phyloP scores from a whole-genome alignment of 176 grass and related monocot species.

The Phyllostachys edulis region DNA sequence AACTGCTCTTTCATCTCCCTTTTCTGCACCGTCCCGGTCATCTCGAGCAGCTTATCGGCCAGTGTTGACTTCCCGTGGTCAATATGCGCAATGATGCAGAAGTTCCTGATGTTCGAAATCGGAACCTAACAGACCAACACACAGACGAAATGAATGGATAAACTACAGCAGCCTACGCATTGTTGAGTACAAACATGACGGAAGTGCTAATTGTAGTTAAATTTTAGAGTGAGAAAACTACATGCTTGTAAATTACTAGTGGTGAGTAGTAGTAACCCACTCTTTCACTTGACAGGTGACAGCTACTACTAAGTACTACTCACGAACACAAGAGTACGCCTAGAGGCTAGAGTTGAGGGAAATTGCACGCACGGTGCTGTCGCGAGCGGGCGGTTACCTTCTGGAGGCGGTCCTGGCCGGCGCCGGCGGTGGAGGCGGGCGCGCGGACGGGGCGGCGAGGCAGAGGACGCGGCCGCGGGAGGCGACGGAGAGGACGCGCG shows the following conservation, averaged over 20 bases:
- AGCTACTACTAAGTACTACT: neutral
- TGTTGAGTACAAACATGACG: neutral
- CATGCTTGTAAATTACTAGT: neutral
- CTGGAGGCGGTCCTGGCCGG: conserved; percentile 74
- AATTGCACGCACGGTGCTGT: neutral
- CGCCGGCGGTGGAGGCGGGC: conserved; percentile 31
- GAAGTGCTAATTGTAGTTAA: neutral
- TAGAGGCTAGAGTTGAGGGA: too few species aligned
- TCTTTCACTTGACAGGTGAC: neutral
- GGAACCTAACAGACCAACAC: conserved; percentile 58
- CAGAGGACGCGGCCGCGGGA: conserved; percentile 35
- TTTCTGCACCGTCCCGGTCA: conserved; percentile 84
- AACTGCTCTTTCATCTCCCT: conserved; percentile 99
- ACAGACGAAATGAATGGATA: neutral
- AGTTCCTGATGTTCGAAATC: conserved; percentile 95
- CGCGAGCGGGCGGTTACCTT: conserved; percentile 35
- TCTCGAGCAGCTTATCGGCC: conserved; percentile 89
- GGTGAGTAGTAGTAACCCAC: neutral
- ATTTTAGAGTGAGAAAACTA: neutral
- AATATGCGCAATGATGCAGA: conserved; percentile 94
- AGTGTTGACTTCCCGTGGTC: conserved; percentile 97
- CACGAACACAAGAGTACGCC: neutral
- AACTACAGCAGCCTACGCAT: neutral
- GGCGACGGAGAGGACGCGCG: conserved; percentile 6
- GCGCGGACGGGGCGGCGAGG: conserved; percentile 39